Conservation (phyloP, 192 early-diverging fungal species). For the Cetraspora pellucida region DNA sequence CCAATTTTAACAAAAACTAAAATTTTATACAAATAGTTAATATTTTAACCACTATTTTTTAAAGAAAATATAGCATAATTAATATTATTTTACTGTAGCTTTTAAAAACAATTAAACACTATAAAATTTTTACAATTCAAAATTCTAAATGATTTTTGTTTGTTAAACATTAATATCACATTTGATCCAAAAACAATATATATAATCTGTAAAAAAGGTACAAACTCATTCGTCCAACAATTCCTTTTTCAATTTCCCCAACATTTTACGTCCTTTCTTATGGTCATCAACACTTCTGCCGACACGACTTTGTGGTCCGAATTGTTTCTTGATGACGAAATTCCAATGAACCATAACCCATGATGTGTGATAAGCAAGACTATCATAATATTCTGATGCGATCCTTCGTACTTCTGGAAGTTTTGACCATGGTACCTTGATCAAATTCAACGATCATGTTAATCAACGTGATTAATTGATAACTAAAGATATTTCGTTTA, state of each 20-base stretch:
- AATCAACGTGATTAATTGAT: not conserved
- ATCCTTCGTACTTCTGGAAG: constrained; percentile 78
- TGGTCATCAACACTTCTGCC: constrained; percentile 72
- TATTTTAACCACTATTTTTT: no score
- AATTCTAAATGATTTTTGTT: no score
- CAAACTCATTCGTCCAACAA: constrained; percentile 5
- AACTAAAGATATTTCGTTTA: not conserved
- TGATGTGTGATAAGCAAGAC: constrained; percentile 78
- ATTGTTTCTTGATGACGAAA: constrained; percentile 73
- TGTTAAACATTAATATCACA: no score
- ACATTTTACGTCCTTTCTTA: constrained; percentile 70
- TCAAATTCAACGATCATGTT: constrained; percentile 12
- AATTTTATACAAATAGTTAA: no score
- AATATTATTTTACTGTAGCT: no score
- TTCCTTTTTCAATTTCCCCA: constrained; percentile 45
- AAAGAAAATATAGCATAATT: no score
- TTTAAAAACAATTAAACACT: no score
- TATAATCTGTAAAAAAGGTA: no score
- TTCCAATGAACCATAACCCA: constrained; percentile 85
- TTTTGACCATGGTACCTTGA: constrained; percentile 81
- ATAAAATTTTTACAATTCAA: no score
- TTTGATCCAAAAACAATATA: no score
- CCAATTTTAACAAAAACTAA: no score
- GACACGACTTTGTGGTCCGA: constrained; percentile 85
- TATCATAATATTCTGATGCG: constrained; percentile 91